Evolutionary conservation across 2,329 filamentous ascomycete genomes (phyloP), one percentile per base, ranked within the genome.

Genomic region (Spiromastix sp.): DNA sequence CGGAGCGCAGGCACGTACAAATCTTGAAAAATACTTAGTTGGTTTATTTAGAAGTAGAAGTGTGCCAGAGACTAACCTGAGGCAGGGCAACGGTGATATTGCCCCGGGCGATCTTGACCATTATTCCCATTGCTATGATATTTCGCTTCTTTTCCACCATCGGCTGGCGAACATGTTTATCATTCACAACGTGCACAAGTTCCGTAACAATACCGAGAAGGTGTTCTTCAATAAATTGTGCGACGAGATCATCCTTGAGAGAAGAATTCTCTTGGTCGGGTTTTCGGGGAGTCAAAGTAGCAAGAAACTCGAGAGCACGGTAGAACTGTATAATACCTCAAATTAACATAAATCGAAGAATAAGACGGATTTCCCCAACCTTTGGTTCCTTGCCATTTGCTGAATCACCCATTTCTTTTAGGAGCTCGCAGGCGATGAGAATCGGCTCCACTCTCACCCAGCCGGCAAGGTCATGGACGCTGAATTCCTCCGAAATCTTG

Each of bases 1-100:
- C 86, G 15, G 85, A 86, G 42, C 93, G 77, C 9, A 98, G 67
- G 52, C 85, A 95, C n/a, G 89, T 86, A 45, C 85, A 85, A 37
- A 96, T 89, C 78, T 89, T 49, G 37, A 24, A 8, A 10, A 13
- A n/a, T 49, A 21, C 24, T 22, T 21, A 10, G 35, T 43, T 39
- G 43, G 37, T 26, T 27, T 29, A n/a, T n/a, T 18, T 30, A 40
- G 17, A 5, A 13, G 7, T 34, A 8, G 10, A 15, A n/a, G 15
- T 33, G 9, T 11, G 7, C 25, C 7, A 21, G 5, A 29, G 34
- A 58, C 68, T 47, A 59, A 85, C 83, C 66, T 95, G 89, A 15
- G 91, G 89, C 26, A 94, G 68, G 32, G 85, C 91, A 47, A 81
- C 77, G 41, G 77, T 79, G 20, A 87, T 76, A 50, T 83, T 78